A percentile compares a stretch with the other conserved stretches of the same genome.
These are phyloP conservation scores for Brassica incana DNA, from an alignment of 345 rosid species.

Conservation along the genomic window DNA sequence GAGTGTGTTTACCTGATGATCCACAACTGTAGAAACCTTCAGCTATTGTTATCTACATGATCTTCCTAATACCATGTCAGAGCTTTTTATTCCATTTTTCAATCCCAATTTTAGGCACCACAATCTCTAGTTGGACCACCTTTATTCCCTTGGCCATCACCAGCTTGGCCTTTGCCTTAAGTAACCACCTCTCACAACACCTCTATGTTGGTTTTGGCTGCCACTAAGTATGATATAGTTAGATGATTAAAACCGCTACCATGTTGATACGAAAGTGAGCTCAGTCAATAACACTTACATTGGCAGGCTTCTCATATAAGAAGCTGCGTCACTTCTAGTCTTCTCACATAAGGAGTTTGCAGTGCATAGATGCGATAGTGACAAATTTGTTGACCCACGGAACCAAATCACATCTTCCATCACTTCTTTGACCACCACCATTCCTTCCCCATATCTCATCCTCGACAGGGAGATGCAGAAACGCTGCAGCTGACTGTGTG, in stretches of 20 bases:
- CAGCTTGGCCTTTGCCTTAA: neutral
- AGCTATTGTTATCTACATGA: no score
- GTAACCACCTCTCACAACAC: neutral
- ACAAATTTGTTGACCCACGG: conserved; percentile 82
- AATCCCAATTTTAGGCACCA: neutral
- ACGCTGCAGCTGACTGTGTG: conserved; percentile 64
- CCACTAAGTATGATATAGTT: neutral
- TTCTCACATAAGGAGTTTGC: conserved; percentile 37
- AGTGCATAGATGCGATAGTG: conserved; percentile 80
- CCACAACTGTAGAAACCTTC: conserved; percentile 51
- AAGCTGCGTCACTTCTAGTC: neutral
- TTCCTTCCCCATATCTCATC: conserved; percentile 91
- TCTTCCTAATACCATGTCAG: no score
- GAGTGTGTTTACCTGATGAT: conserved; percentile 90
- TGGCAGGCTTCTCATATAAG: neutral
- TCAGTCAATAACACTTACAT: neutral
- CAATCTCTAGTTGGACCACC: neutral
- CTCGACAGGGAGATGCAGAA: conserved; percentile 78
- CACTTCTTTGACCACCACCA: conserved; percentile 92
- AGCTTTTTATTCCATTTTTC: no score
- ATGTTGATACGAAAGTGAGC: neutral
- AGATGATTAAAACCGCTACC: neutral
- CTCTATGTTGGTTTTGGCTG: no score
- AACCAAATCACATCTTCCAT: conserved; percentile 65
- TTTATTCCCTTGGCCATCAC: neutral